Base-by-base conservation (phyloP, 2,329 filamentous ascomycete genomes). In the Falciphora oryzae region DNA sequence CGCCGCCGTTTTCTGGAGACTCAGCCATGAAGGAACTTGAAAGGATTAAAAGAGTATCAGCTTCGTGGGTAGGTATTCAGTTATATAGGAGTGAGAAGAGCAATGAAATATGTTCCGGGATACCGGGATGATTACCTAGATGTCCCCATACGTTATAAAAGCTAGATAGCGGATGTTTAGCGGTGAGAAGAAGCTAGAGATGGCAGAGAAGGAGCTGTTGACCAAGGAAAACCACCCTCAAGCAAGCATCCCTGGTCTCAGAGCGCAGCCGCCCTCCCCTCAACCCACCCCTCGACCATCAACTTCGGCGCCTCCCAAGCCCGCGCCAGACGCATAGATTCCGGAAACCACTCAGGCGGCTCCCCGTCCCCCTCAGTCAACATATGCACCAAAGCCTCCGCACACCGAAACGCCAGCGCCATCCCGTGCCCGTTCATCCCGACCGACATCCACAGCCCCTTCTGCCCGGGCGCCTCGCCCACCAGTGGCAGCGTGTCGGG, bases 361-460 rank as follows among this genome's bases (percentile, higher is more conserved):
- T 32, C 62, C 25, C 14, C 32, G n/a, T 25, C 5, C 14, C 18
- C 57, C 27, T 31, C 60, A 2, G 25, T 22, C 31, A 59, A 68
- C 67, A 87, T 79, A 44, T 76, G 74, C 2, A 80, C 83, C 65
- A 89, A 69, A 0, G 82, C 87, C 68, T 82, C 80, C 0, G 85
- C 85, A 38, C 81, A 83, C 71, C 85, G 82, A 75, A 85, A 83
- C 64, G 85, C 85, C 44, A 85, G 73, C 1, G 86, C 86, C 87
- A 89, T 89, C 0, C 87, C 86, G 72, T 89, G 85, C 0, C 88
- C 88, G 67, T 88, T 87, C 68, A 89, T 89, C 6, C 84, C 81
- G 3, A 83, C 84, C 32, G 80, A 78, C 1, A 87, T 75, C 78
- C 83, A 88, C 29, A 89, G 70, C 0, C 80, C 66, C 18, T 35